phyloP scores from a whole-genome alignment of 139 green algal species.

The Coccomyxa sp. region DNA sequence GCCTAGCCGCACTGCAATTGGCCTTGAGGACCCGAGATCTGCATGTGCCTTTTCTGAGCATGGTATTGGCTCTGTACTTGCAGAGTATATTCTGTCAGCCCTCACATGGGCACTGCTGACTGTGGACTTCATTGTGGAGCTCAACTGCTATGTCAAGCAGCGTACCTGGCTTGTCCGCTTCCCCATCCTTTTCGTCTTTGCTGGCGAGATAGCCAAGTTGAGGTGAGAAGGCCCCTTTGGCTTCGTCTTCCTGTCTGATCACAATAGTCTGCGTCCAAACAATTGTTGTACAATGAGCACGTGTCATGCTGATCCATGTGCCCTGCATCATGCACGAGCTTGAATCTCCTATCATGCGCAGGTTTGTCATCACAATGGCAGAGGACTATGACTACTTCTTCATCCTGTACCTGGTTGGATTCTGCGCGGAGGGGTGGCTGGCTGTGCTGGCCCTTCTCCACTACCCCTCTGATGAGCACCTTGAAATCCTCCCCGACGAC shows the following conservation, averaged over 20 bases:
- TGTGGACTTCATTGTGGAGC: constrained; percentile 9
- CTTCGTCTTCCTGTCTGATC: background rate
- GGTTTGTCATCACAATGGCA: constrained; percentile 21
- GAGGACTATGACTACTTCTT: constrained; percentile 29
- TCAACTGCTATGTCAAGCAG: constrained; percentile 5
- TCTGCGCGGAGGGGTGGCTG: constrained; percentile 3
- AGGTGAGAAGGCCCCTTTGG: constrained; percentile 4
- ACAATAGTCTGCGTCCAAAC: too few relatives aligned
- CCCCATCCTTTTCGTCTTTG: constrained; percentile 21
- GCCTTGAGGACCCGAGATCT: background rate
- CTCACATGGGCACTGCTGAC: constrained; percentile 12
- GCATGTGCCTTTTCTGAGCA: background rate
- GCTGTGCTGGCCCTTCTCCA: constrained; percentile 19
- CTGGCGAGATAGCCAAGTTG: constrained; percentile 12
- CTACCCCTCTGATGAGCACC: constrained; percentile 4
- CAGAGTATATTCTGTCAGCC: constrained; percentile 8
- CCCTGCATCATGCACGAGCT: too few relatives aligned
- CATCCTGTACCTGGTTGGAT: constrained; percentile 18
- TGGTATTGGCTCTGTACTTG: background rate
- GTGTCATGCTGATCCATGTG: too few relatives aligned
- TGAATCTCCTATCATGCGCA: constrained; percentile 9
- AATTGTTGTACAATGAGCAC: too few relatives aligned
- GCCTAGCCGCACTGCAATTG: background rate
- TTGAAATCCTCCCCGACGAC: constrained; percentile 6
- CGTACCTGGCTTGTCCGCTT: constrained; percentile 25